Evolutionary conservation across 106 monocot species (phyloP).

Genomic region (Apostasia ramifera): DNA sequence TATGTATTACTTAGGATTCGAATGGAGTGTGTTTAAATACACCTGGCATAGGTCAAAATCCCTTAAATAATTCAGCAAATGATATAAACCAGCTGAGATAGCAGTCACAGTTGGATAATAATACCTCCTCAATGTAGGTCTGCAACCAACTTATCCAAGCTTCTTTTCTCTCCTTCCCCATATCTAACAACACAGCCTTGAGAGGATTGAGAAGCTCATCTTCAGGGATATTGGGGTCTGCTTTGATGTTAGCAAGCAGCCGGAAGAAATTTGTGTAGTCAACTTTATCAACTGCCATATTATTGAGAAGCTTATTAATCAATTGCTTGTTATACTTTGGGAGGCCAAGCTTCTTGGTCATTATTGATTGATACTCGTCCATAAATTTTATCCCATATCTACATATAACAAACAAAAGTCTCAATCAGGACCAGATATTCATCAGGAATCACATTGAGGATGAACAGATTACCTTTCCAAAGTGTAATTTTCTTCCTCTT

Average conservation of each 20-base stretch:
- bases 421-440: too few relatives aligned
- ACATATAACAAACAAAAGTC: neutral
- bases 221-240: constrained; percentile 48
- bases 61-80: too few relatives aligned
- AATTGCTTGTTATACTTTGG: constrained; percentile 85
- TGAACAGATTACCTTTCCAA: constrained; percentile 72
- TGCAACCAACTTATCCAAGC: constrained; percentile 87
- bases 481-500: constrained; percentile 83
- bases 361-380: constrained; percentile 90
- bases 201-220: constrained; percentile 69
- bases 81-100: too few relatives aligned
- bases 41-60: too few relatives aligned
- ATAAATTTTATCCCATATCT: constrained; percentile 94
- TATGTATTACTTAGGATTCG: too few relatives aligned
- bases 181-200: constrained; percentile 75
- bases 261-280: constrained; percentile 99
- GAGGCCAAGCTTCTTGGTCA: constrained; percentile 86
- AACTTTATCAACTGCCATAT: constrained; percentile 97
- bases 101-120: neutral
- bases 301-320: constrained; percentile 83
- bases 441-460: neutral
- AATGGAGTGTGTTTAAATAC: too few relatives aligned
- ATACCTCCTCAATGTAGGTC: constrained; percentile 83
- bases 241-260: constrained; percentile 68
- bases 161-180: constrained; percentile 75